Percentiles rank a stretch among this genome's conserved stretches.
Conservation (phyloP, 2,329 filamentous ascomycete species). For the Hypoxylon sp. region DNA sequence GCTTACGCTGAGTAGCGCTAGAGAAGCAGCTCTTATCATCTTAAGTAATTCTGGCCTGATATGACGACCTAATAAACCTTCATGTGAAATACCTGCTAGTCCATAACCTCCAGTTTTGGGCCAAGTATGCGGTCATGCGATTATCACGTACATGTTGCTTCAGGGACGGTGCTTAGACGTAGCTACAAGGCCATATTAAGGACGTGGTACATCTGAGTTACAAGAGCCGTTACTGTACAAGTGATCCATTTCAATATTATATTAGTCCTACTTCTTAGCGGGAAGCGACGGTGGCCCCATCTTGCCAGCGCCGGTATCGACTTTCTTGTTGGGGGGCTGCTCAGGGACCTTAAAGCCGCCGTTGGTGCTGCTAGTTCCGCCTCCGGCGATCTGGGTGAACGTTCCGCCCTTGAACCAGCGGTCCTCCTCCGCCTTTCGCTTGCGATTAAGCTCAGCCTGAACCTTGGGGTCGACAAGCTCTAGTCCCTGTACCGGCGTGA, state of each 20-base stretch:
- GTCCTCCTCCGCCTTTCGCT: constrained; percentile 94
- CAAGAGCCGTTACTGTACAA: background rate
- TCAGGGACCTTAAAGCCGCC: constrained; percentile 87
- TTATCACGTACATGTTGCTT: background rate
- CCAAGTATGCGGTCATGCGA: background rate
- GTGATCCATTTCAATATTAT: background rate
- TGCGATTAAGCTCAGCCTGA: constrained; percentile 87
- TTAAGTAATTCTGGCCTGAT: background rate
- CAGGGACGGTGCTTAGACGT: background rate
- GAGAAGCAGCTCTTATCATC: background rate
- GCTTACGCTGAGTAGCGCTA: background rate
- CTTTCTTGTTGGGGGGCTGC: constrained; percentile 80
- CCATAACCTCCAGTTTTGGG: background rate
- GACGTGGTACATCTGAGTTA: background rate
- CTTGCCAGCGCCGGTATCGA: constrained; percentile 74
- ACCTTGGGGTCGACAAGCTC: constrained; percentile 96
- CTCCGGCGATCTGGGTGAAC: constrained; percentile 85
- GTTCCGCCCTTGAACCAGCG: constrained; percentile 98
- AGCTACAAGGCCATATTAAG: background rate
- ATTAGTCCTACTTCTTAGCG: constrained; percentile 45
- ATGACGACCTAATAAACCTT: background rate
- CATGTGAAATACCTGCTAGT: background rate
- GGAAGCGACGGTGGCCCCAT: constrained; percentile 55
- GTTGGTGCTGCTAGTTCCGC: constrained; percentile 56
- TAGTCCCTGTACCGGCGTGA: constrained; percentile 93